Conservation (phyloP, 805 yeast species). For the Brettanomyces sp. region DNA sequence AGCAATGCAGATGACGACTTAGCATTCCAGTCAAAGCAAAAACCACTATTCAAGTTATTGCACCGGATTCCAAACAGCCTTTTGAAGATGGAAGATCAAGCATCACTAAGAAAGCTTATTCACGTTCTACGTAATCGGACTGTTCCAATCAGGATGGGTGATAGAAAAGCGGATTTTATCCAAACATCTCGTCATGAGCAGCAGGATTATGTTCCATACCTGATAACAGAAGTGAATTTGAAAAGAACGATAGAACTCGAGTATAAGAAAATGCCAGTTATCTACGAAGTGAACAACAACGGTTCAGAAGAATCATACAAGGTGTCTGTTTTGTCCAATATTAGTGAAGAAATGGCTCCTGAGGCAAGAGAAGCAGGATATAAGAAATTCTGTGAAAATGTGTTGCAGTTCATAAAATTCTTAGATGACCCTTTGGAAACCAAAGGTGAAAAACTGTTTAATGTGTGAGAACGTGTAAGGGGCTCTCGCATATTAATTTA, state of each 20-base stretch:
- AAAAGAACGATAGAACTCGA: conserved; percentile 22
- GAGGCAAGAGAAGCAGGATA: conserved; percentile 3
- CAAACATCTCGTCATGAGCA: neutral
- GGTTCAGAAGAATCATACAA: conserved; percentile 17
- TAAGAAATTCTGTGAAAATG: conserved; percentile 6
- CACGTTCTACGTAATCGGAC: conserved; percentile 10
- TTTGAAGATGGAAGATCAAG: conserved; percentile 12
- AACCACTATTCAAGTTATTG: conserved; percentile 13
- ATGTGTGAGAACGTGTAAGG: neutral
- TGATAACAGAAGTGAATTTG: conserved; percentile 15
- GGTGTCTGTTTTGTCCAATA: conserved; percentile 16
- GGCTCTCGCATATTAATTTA: no score
- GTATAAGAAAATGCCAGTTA: conserved; percentile 15
- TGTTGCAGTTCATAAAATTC: conserved; percentile 2
- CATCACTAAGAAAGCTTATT: conserved; percentile 9
- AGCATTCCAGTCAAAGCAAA: conserved; percentile 11
- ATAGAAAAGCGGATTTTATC: neutral
- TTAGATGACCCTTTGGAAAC: neutral
- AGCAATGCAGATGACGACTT: conserved; percentile 9
- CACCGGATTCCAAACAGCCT: conserved; percentile 13
- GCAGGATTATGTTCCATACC: conserved; percentile 8
- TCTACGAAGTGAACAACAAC: conserved; percentile 19
- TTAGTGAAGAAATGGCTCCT: conserved; percentile 2
- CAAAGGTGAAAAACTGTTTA: neutral
- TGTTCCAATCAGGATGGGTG: conserved; percentile 7